A percentile compares a stretch with the other conserved stretches of the same genome.
These are phyloP conservation scores for Solanum neorickii DNA, from an alignment of 257 asterid genomes.

Conservation along the genomic window DNA sequence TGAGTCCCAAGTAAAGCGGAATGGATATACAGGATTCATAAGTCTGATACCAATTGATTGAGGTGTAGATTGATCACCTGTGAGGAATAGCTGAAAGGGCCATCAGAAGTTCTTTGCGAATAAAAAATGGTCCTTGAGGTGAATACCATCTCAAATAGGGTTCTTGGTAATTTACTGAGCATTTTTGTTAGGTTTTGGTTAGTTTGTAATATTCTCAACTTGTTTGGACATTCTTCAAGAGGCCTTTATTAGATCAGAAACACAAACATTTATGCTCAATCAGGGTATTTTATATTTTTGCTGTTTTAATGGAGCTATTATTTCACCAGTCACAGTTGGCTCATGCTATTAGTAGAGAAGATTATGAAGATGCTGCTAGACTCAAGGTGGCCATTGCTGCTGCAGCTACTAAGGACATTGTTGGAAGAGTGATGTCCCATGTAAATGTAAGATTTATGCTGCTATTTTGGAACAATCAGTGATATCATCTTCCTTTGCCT, in stretches of 20 bases:
- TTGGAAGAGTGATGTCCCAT: slow-evolving; percentile 76
- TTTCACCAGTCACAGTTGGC: slow-evolving; percentile 60
- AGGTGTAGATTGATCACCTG: not conserved
- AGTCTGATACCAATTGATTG: not conserved
- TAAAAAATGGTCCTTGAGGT: not conserved
- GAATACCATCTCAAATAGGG: not conserved
- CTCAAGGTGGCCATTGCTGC: slow-evolving; percentile 96
- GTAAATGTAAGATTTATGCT: slow-evolving; percentile 40
- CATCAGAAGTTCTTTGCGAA: not conserved
- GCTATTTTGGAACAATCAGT: not conserved
- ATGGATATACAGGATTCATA: not conserved
- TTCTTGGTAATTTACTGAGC: not conserved
- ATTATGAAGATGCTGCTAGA: slow-evolving; percentile 86
- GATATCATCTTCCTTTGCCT: not conserved
- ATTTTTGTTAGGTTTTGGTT: not conserved
- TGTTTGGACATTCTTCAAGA: not conserved
- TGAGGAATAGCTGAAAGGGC: not conserved
- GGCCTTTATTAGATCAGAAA: not conserved
- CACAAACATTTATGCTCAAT: not conserved
- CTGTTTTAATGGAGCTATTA: not conserved
- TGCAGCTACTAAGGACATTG: slow-evolving; percentile 69
- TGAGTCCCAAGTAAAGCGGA: not conserved
- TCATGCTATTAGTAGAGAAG: slow-evolving; percentile 58
- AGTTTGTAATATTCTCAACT: not conserved
- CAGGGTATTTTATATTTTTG: not conserved